phyloP scores from a whole-genome alignment of 1,284 basidiomycete species.

The Phellopilus nigrolimitatus region DNA sequence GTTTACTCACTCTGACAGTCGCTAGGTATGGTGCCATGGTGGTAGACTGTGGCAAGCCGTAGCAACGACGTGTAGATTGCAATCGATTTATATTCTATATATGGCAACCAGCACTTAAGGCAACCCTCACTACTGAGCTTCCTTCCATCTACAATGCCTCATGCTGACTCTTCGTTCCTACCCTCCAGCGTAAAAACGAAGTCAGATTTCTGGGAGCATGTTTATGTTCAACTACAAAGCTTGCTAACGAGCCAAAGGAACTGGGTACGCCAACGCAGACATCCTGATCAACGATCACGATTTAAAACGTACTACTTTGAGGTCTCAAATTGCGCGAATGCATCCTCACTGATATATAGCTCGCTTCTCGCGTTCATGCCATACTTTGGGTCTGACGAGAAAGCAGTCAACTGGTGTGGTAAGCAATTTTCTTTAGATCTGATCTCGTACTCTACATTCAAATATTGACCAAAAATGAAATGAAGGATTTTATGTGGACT shows the following conservation, averaged over 20 bases:
- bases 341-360: conserved; percentile 75
- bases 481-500: conserved; percentile 78
- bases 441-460: conserved; percentile 4
- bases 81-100: conserved; percentile 9
- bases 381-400: conserved; percentile 58
- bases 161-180: conserved; percentile 76
- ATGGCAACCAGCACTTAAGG: neutral
- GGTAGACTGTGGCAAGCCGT: conserved; percentile 5
- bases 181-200: conserved; percentile 66
- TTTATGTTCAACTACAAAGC: conserved; percentile 55
- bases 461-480: neutral
- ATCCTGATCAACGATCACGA: conserved; percentile 5
- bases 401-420: conserved; percentile 89
- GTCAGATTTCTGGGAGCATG: conserved; percentile 71
- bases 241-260: conserved; percentile 65
- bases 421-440: conserved; percentile 28
- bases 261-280: conserved; percentile 54
- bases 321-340: conserved; percentile 85
- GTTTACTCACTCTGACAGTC: conserved; percentile 62
- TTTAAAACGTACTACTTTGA: conserved; percentile 28
- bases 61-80: neutral
- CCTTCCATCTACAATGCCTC: conserved; percentile 52
- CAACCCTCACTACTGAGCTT: neutral
- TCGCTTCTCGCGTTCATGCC: conserved; percentile 62
- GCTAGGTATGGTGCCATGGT: conserved; percentile 84